Conservation (phyloP, 1,139 yeast genomes). For the Hemisphaericaspora lyxosophila region DNA sequence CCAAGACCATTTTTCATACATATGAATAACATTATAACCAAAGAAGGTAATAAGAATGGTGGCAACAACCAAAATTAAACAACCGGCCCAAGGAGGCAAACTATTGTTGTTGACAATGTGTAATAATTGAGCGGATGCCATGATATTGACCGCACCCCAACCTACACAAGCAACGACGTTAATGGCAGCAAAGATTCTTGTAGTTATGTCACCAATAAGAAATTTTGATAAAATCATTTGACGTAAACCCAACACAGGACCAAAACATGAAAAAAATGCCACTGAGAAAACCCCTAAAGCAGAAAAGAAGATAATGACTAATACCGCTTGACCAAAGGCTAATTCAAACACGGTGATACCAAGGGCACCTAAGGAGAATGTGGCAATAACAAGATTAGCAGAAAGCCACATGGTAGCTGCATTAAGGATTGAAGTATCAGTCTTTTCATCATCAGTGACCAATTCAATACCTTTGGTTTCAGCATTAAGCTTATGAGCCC, state of each 20-base stretch:
- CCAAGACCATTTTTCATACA: conserved; percentile 87
- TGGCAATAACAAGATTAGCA: conserved; percentile 85
- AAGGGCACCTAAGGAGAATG: conserved; percentile 77
- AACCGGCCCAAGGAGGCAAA: conserved; percentile 91
- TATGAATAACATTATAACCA: conserved; percentile 81
- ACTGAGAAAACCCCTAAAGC: conserved; percentile 74
- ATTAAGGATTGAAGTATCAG: conserved; percentile 58
- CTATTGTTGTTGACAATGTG: conserved; percentile 69
- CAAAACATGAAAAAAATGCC: conserved; percentile 80
- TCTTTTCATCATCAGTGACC: conserved; percentile 66
- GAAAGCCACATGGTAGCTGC: conserved; percentile 93
- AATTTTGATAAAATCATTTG: conserved; percentile 83
- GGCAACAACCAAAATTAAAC: conserved; percentile 65
- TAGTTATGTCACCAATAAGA: conserved; percentile 72
- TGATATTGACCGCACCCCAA: conserved; percentile 93
- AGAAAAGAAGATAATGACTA: conserved; percentile 69
- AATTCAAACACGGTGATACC: conserved; percentile 60
- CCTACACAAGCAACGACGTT: conserved; percentile 89
- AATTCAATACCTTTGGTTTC: conserved; percentile 72
- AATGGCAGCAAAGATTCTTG: conserved; percentile 74
- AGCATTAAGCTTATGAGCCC: conserved; percentile 43
- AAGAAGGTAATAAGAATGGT: conserved; percentile 80
- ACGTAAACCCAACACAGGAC: conserved; percentile 82
- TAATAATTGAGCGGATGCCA: conserved; percentile 83
- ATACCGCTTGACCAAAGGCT: conserved; percentile 65